Evolutionary conservation across 2,329 filamentous ascomycete species (phyloP).

Genomic region (Fusarium secorum): DNA sequence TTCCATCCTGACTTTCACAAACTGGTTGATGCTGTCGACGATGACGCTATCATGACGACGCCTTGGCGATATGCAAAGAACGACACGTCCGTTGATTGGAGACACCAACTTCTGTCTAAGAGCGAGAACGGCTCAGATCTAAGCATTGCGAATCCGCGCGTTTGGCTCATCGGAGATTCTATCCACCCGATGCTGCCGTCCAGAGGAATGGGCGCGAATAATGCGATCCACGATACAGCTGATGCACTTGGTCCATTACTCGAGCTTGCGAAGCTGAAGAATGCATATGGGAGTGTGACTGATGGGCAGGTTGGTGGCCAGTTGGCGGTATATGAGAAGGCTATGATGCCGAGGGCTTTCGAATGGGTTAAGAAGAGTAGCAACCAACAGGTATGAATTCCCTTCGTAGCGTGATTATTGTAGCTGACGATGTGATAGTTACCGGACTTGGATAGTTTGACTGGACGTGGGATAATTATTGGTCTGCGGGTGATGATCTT

Average conservation of each 20-base stretch:
- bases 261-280: not conserved
- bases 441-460: not conserved
- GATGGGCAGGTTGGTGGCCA: accelerated
- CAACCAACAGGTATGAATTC: not conserved
- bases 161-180: not conserved
- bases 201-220: not conserved
- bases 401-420: accelerated
- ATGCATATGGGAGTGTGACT: accelerated
- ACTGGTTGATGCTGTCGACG: not conserved
- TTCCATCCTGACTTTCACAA: not conserved
- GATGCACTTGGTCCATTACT: not conserved
- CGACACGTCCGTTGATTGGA: not conserved
- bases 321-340: not conserved
- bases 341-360: not conserved
- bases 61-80: not conserved
- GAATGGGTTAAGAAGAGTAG: not conserved
- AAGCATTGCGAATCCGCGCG: not conserved
- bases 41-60: not conserved
- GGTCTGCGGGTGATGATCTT: not conserved
- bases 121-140: accelerated
- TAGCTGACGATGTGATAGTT: not conserved
- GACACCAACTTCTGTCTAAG: accelerated
- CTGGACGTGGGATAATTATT: not conserved
- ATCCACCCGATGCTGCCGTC: not conserved
- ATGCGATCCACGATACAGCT: not conserved